Base-by-base conservation (phyloP, 805 yeast species). In the Starmera dryadoides region DNA sequence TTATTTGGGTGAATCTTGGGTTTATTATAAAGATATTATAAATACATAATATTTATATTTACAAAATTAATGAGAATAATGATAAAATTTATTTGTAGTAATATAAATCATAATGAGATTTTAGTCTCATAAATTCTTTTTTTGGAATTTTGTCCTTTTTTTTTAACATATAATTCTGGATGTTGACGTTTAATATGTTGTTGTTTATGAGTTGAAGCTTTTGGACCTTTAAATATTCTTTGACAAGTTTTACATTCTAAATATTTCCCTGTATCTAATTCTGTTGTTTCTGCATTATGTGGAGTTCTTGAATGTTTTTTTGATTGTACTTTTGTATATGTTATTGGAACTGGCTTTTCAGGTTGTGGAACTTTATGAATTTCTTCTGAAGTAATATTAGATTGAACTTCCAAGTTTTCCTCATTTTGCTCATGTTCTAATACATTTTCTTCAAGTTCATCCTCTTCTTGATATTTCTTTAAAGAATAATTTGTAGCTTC, bases 1-100 rank as follows among this genome's bases (percentile, higher is more conserved):
- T 25, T 66, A 62, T 39, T 59, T 68, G 36, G 81, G 80, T 30
- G 71, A 69, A 34, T 47, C 75, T 8, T 77, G 83, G 83, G 72
- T 73, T 30, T 60, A 65, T 16, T 62, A 40, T 33, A 41, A 43
- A 2, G 44, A 44, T 34, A 42, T 53, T 18, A 16, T 46, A 6
- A 30, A 29, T n/a, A n/a, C n/a, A n/a, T n/a, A n/a, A n/a, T n/a
- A n/a, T n/a, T n/a, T n/a, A n/a, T n/a, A n/a, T n/a, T n/a, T n/a
- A n/a, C n/a, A n/a, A n/a, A n/a, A n/a, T n/a, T n/a, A n/a, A n/a
- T n/a, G n/a, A n/a, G n/a, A n/a, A n/a, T n/a, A n/a, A n/a, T n/a
- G n/a, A n/a, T n/a, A n/a, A n/a, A n/a, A n/a, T n/a, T n/a, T n/a
- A n/a, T n/a, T n/a, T n/a, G n/a, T n/a, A n/a, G n/a, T n/a, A n/a